Percentiles rank a stretch among this genome's conserved stretches.
These are phyloP conservation scores for Mycosphaerella arachidis DNA, from an alignment of 2,329 filamentous ascomycete genomes.

Conservation along the genomic window DNA sequence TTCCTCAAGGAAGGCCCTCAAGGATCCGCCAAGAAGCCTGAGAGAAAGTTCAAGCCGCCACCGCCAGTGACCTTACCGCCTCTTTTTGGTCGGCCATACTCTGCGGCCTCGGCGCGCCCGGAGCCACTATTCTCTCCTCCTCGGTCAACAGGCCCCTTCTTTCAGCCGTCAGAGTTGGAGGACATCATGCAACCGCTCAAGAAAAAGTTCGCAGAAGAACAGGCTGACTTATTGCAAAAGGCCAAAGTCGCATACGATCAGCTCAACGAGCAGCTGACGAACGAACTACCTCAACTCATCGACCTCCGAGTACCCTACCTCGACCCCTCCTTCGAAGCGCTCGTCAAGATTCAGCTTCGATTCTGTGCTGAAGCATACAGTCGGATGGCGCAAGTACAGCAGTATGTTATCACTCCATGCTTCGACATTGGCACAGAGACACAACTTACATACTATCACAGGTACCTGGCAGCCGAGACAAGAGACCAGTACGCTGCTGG, in stretches of 20 bases:
- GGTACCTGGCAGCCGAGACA: slow-evolving; percentile 76
- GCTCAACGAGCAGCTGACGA: slow-evolving; percentile 91
- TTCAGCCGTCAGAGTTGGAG: slow-evolving; percentile 32
- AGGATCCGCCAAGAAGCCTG: neutral
- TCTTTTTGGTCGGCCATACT: neutral
- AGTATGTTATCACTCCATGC: slow-evolving; percentile 53
- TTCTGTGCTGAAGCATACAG: slow-evolving; percentile 98
- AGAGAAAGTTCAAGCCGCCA: neutral
- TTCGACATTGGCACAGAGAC: neutral
- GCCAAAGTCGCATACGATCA: slow-evolving; percentile 91
- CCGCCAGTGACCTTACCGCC: neutral
- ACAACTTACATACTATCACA: slow-evolving; percentile 5
- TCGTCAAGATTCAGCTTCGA: slow-evolving; percentile 95
- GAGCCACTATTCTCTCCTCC: neutral
- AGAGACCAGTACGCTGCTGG: slow-evolving; percentile 94
- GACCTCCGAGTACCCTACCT: slow-evolving; percentile 95
- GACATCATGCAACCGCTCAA: slow-evolving; percentile 31
- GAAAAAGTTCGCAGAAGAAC: slow-evolving; percentile 25
- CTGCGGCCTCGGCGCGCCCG: neutral
- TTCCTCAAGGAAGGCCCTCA: neutral
- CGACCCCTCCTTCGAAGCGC: slow-evolving; percentile 92
- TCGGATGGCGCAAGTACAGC: slow-evolving; percentile 97
- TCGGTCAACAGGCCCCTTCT: slow-evolving; percentile 21
- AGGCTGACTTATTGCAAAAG: slow-evolving; percentile 31
- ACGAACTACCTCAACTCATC: slow-evolving; percentile 90